Base-by-base conservation (phyloP, 2,329 filamentous ascomycete genomes). In the Neopestalotiopsis sp. region DNA sequence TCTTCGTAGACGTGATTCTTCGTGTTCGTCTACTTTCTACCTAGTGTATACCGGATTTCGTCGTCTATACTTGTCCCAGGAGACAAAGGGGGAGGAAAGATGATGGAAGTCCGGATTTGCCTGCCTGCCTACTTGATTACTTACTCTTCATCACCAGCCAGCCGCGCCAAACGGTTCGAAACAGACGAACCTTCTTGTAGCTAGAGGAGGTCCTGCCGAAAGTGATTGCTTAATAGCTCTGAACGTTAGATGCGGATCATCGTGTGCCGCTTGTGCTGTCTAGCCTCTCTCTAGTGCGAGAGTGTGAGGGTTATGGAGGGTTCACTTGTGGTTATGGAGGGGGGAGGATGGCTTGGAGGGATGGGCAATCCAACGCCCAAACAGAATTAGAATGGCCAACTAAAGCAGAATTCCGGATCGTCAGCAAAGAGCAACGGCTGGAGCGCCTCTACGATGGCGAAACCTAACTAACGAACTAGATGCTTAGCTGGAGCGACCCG, bases 391-490 rank as follows among this genome's bases (percentile, higher is more conserved):
- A 52, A 52, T n/a, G 34, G 34, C 10, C 34, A 38, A 38, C 34
- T 5, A 38, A 38, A 38, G 34, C 9, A 38, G 34, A 38, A 38
- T 38, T 52, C n/a, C 45, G 45, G 45, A 20, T 52, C n/a, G 45
- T 52, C 17, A 52, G 45, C 45, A 52, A 32, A 34, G 13, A 61
- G 34, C 28, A 34, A 38, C 59, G 59, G 59, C 59, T 34, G 59
- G 59, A 34, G 59, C 59, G 34, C 57, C 57, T 17, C 30, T 10
- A 34, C 12, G 59, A 59, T 59, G 57, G 57, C 57, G 57, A 59
- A 59, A 59, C 57, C 57, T 40, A 61, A n/a, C 61, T 45, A 64
- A 28, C 20, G 38, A 62, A 64, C n/a, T 64, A 64, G 38, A 45
- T 52, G n/a, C 38, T 52, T 9, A 24, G 61, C 61, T 64, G 49